Percentiles rank a stretch among this genome's conserved stretches.
Conservation (phyloP, 129 eudicot species). For the Artemisia tridentata region DNA sequence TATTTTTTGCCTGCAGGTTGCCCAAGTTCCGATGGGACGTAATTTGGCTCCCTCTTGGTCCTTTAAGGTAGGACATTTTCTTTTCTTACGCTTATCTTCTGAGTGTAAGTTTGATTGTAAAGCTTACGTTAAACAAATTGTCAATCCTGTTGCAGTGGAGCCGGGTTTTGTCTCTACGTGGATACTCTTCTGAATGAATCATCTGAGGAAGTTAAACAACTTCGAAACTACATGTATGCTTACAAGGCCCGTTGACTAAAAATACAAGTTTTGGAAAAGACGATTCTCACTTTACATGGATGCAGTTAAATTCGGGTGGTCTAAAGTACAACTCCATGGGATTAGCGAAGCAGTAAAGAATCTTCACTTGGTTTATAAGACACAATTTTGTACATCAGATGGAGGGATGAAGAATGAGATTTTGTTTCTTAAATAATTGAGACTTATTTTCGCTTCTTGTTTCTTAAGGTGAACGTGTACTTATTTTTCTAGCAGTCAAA, state of each 20-base stretch:
- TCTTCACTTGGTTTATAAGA: background rate
- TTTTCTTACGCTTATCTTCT: background rate
- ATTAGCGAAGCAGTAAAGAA: background rate
- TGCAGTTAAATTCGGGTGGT: slow-evolving; percentile 6
- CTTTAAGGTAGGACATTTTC: slow-evolving; percentile 49
- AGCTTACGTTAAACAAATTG: background rate
- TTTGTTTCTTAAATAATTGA: slow-evolving; percentile 2
- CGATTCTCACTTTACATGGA: background rate
- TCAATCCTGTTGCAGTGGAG: slow-evolving; percentile 45
- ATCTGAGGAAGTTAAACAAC: slow-evolving; percentile 77
- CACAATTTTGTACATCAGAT: slow-evolving; percentile 22
- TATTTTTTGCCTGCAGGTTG: slow-evolving; percentile 52
- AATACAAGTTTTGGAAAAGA: background rate
- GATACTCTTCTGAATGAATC: slow-evolving; percentile 64
- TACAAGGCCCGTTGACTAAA: slow-evolving; percentile 50
- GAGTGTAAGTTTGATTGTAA: background rate
- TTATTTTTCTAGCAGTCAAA: background rate
- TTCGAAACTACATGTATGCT: slow-evolving; percentile 78
- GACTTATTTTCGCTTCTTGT: background rate
- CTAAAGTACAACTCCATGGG: background rate
- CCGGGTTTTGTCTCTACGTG: slow-evolving; percentile 69
- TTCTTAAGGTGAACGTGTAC: background rate
- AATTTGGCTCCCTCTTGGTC: slow-evolving; percentile 87
- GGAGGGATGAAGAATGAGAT: slow-evolving; percentile 10
- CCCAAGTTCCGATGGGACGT: slow-evolving; percentile 82